These are phyloP conservation scores for Neopestalotiopsis rosae DNA, from an alignment of 2,329 filamentous ascomycete genomes.

Conservation along the genomic window DNA sequence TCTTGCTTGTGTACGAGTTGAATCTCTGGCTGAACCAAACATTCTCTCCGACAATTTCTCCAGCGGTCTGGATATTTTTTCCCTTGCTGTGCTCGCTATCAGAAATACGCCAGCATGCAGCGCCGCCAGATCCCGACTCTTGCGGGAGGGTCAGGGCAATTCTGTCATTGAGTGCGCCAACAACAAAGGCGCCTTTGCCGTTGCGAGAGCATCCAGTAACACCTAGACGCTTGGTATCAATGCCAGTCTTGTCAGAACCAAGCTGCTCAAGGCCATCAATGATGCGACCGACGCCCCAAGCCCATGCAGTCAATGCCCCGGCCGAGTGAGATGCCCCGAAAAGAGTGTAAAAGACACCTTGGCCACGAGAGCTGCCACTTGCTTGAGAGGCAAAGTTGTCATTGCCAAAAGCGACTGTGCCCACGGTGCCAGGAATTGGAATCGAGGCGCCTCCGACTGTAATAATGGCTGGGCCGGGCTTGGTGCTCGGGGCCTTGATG, in stretches of 20 bases:
- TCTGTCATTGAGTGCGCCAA: slow-evolving; percentile 61
- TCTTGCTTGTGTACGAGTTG: slow-evolving; percentile 54
- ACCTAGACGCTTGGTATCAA: slow-evolving; percentile 55
- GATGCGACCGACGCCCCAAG: slow-evolving; percentile 66
- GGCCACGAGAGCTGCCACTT: slow-evolving; percentile 52
- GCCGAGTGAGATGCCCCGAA: slow-evolving; percentile 61
- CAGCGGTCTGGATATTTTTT: slow-evolving; percentile 64
- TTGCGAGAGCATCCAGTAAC: slow-evolving; percentile 70
- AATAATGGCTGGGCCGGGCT: slow-evolving; percentile 62
- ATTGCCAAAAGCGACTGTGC: slow-evolving; percentile 64
- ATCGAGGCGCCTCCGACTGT: slow-evolving; percentile 59
- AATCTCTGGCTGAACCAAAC: slow-evolving; percentile 66
- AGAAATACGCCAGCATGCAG: slow-evolving; percentile 65
- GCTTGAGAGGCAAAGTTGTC: slow-evolving; percentile 60
- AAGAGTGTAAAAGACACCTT: slow-evolving; percentile 64
- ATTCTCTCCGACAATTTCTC: slow-evolving; percentile 64
- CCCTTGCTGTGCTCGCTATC: slow-evolving; percentile 55
- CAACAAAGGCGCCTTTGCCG: slow-evolving; percentile 68
- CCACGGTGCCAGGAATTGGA: slow-evolving; percentile 59
- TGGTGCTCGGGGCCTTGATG: slow-evolving; percentile 49
- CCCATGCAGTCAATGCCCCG: slow-evolving; percentile 66
- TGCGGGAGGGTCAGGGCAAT: slow-evolving; percentile 67
- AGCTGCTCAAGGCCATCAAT: slow-evolving; percentile 64
- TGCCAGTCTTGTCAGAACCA: slow-evolving; percentile 47
- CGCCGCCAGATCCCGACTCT: slow-evolving; percentile 65